These are phyloP conservation scores for Pneumocystis wakefieldiae DNA, from an alignment of 1,139 yeast genomes.

Conservation along the genomic window DNA sequence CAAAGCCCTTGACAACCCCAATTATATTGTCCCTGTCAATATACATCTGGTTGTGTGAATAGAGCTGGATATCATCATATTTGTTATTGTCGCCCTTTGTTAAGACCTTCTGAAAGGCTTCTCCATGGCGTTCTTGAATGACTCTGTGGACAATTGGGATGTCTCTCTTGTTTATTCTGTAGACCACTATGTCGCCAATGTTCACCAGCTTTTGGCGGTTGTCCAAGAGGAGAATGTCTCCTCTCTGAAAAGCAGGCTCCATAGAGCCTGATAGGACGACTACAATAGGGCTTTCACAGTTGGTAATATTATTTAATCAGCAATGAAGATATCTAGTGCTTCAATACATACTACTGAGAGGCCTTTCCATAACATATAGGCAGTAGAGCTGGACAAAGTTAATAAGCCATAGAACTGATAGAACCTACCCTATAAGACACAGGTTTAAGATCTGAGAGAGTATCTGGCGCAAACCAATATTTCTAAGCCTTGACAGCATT, in stretches of 20 bases:
- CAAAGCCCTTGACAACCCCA: slow-evolving; percentile 80
- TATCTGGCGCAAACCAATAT: slow-evolving; percentile 18
- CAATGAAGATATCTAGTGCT: not conserved
- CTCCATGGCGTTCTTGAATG: slow-evolving; percentile 51
- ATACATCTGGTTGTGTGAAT: slow-evolving; percentile 62
- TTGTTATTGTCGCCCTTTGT: slow-evolving; percentile 97
- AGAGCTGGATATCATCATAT: slow-evolving; percentile 74
- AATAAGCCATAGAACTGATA: slow-evolving; percentile 22
- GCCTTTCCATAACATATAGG: slow-evolving; percentile 85
- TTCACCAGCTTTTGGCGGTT: slow-evolving; percentile 51
- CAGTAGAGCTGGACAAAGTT: slow-evolving; percentile 36
- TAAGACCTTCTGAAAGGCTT: slow-evolving; percentile 31
- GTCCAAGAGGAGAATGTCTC: slow-evolving; percentile 85
- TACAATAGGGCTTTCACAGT: slow-evolving; percentile 86
- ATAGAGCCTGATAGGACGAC: slow-evolving; percentile 95
- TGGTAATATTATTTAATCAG: slow-evolving; percentile 36
- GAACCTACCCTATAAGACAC: slow-evolving; percentile 37
- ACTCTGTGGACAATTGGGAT: slow-evolving; percentile 96
- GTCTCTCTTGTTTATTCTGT: slow-evolving; percentile 61
- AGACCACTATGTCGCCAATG: slow-evolving; percentile 96
- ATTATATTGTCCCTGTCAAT: slow-evolving; percentile 66
- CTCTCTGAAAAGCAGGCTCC: slow-evolving; percentile 99
- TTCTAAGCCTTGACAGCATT: slow-evolving; percentile 11
- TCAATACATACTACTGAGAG: slow-evolving; percentile 30
- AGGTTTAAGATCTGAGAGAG: slow-evolving; percentile 48